phyloP scores from a whole-genome alignment of 768 basidiomycete species.

The Suillus subaureus region DNA sequence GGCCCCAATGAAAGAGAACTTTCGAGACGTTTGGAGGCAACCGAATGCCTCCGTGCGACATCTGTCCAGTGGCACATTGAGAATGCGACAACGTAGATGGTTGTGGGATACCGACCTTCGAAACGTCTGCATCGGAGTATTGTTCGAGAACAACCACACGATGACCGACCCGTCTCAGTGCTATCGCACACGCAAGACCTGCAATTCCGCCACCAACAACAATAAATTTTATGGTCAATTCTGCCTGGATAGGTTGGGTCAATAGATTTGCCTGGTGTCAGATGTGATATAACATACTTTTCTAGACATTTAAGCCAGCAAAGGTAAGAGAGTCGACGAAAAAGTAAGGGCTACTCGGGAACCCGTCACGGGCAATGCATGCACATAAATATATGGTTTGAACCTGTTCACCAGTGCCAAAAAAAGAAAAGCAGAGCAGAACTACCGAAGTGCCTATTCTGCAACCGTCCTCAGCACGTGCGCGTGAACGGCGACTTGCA shows the following conservation, averaged over 20 bases:
- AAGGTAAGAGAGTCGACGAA: neutral
- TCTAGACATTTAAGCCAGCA: neutral
- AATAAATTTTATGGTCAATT: constrained; percentile 39
- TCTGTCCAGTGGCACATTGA: constrained; percentile 22
- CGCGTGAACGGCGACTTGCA: constrained; percentile 7
- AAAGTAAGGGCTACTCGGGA: constrained; percentile 2
- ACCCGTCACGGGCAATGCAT: neutral
- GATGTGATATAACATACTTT: constrained; percentile 3
- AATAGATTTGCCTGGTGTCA: neutral
- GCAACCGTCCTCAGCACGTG: neutral
- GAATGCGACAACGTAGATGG: neutral
- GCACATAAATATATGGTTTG: constrained; percentile 1
- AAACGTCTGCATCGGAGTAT: constrained; percentile 39
- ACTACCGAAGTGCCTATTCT: constrained; percentile 1
- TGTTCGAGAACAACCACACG: constrained; percentile 60
- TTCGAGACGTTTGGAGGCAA: constrained; percentile 63
- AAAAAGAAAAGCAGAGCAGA: constrained; percentile 2
- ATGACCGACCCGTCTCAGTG: constrained; percentile 60
- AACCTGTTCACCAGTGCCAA: neutral
- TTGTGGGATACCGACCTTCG: constrained; percentile 29
- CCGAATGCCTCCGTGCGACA: constrained; percentile 42
- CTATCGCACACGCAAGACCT: constrained; percentile 58
- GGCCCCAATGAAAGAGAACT: constrained; percentile 57
- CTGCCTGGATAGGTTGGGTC: constrained; percentile 9
- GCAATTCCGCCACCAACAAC: constrained; percentile 56